A percentile compares a stretch with the other conserved stretches of the same genome.
phyloP scores from a whole-genome alignment of 1,284 basidiomycete species.

The Coniferiporia weirii region DNA sequence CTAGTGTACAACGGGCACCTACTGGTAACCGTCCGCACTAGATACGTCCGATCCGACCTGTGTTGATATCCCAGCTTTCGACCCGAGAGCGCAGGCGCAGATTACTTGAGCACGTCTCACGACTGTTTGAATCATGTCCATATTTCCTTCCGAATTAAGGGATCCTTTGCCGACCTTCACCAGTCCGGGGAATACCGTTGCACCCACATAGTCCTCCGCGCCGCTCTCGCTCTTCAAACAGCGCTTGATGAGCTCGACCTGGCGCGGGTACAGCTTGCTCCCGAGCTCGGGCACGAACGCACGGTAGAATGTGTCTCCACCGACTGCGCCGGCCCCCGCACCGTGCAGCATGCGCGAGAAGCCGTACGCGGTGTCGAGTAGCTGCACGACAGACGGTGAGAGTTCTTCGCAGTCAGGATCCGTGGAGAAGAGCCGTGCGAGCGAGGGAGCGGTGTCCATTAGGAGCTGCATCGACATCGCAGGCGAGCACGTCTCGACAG shows the following conservation, averaged over 20 bases:
- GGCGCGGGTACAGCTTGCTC: constrained; percentile 56
- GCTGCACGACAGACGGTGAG: constrained; percentile 39
- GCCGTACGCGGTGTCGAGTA: constrained; percentile 63
- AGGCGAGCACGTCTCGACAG: constrained; percentile 66
- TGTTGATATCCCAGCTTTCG: constrained; percentile 10
- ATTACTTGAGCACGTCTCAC: constrained; percentile 79
- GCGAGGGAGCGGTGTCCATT: constrained; percentile 57
- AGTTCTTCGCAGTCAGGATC: constrained; percentile 32
- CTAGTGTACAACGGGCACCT: background rate
- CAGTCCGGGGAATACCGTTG: constrained; percentile 77
- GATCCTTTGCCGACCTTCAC: constrained; percentile 63
- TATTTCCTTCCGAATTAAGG: constrained; percentile 29
- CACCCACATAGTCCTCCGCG: constrained; percentile 66
- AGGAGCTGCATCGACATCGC: constrained; percentile 63
- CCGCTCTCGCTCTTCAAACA: constrained; percentile 69
- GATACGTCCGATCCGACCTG: constrained; percentile 11
- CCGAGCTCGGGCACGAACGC: constrained; percentile 77
- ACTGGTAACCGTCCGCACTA: constrained; percentile 5
- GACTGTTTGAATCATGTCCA: constrained; percentile 60
- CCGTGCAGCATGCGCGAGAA: constrained; percentile 82
- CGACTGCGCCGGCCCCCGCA: constrained; percentile 49
- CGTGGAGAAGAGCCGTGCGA: constrained; percentile 45
- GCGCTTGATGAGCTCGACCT: constrained; percentile 74
- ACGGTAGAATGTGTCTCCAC: constrained; percentile 69
- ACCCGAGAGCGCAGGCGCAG: constrained; percentile 66